These are phyloP conservation scores for Heliamphora ciliata DNA, from an alignment of 179 eudicot species.

Conservation along the genomic window DNA sequence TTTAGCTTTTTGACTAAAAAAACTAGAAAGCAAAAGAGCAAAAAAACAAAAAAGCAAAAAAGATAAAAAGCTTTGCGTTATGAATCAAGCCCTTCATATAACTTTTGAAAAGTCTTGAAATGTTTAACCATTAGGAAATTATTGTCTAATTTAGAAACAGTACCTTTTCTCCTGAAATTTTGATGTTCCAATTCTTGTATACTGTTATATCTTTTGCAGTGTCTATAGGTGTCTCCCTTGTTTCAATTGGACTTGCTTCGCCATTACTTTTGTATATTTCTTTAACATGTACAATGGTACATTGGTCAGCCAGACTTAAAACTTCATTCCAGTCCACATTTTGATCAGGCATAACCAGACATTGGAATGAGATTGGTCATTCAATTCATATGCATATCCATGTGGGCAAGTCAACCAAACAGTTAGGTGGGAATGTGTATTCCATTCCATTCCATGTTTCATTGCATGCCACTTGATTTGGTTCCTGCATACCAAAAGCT, in stretches of 20 bases:
- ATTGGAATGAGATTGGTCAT: background rate
- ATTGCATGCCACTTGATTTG: background rate
- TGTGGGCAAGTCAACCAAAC: background rate
- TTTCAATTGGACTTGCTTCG: background rate
- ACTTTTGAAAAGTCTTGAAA: background rate
- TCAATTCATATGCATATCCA: background rate
- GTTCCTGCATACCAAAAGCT: background rate
- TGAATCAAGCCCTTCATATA: no score
- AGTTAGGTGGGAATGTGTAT: background rate
- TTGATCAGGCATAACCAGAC: background rate
- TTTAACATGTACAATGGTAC: background rate
- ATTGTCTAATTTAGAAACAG: background rate
- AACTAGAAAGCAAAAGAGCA: no score
- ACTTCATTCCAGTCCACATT: background rate
- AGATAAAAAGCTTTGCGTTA: no score
- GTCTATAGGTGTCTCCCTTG: background rate
- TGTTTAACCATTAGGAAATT: background rate
- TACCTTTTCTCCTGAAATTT: background rate
- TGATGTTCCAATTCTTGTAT: background rate
- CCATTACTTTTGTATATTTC: background rate
- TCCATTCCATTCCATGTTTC: slow-evolving; percentile 1
- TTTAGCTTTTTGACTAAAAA: no score
- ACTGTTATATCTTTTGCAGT: background rate
- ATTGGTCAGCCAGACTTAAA: background rate
- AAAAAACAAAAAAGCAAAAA: no score